phyloP scores from a whole-genome alignment of 2,329 filamentous ascomycete species.

The Cladophialophora psammophila region DNA sequence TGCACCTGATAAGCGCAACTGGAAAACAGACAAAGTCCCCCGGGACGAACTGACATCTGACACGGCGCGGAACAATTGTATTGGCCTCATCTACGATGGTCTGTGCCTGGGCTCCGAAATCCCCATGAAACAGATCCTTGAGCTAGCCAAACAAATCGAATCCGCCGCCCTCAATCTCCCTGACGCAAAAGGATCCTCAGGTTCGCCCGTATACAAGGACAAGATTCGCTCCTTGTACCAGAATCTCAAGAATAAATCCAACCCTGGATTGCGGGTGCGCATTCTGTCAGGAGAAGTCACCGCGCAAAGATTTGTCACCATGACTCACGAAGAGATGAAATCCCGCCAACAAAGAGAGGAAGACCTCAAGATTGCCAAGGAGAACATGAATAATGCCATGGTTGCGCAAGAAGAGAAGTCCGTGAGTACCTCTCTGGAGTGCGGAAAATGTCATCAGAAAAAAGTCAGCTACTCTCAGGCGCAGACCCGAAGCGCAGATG shows the following conservation, averaged over 20 bases:
- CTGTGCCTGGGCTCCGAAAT: conserved; percentile 73
- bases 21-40: conserved; percentile 74
- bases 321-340: conserved; percentile 91
- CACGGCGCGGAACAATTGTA: conserved; percentile 78
- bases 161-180: conserved; percentile 67
- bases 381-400: conserved; percentile 98
- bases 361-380: conserved; percentile 78
- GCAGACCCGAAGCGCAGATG: conserved; percentile 93
- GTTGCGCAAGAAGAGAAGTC: conserved; percentile 90
- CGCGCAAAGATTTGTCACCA: conserved; percentile 77
- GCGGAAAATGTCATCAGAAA: conserved; percentile 89
- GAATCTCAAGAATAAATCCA: conserved; percentile 93
- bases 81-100: conserved; percentile 93
- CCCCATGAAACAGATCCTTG: conserved; percentile 70
- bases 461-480: conserved; percentile 96
- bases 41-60: conserved; percentile 74
- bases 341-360: conserved; percentile 79
- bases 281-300: conserved; percentile 78
- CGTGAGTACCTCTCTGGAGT: conserved; percentile 85
- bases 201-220: conserved; percentile 74
- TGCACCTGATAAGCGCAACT: conserved; percentile 77
- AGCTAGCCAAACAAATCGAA: conserved; percentile 75
- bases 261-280: conserved; percentile 75
- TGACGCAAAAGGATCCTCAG: conserved; percentile 72
- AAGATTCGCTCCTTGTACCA: conserved; percentile 94